Base-by-base conservation (phyloP, 2,329 filamentous ascomycete genomes). In the Aspergillus sp. region DNA sequence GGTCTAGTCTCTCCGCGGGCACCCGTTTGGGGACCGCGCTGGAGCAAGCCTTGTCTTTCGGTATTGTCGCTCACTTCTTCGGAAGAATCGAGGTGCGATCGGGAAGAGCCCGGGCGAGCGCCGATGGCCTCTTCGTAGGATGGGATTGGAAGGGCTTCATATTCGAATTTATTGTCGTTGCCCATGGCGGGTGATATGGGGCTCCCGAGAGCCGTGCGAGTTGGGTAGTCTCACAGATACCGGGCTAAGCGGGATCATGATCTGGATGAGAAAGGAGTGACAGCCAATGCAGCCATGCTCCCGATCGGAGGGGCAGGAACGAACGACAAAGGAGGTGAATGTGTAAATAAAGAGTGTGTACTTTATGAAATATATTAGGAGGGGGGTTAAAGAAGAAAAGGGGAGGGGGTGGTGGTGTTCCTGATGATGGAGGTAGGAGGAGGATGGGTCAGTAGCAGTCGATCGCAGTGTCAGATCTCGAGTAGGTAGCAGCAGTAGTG, bases 91-190 rank as follows among this genome's bases (percentile, higher is more conserved):
- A 81, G 78, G 52, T 75, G 68, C 30, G 77, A 78, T 63, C 78
- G 77, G 12, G 81, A 82, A 43, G 84, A 85, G 36, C 76, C 72
- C 19, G 83, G 81, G 55, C 83, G 80, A 38, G 85, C 86, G 17
- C 87, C 86, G 61, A 85, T 84, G 64, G 91, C 91, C 80, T 96
- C 91, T 76, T 94, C 91, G 77, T 95, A 95, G 48, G 88, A 87
- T 30, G 91, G 91, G 73, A 95, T 94, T 32, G 91, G 89, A 49
- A 89, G 82, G 64, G 83, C 78, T 70, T 86, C 84, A 75, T 88
- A 87, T 62, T 80, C 80, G 67, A 76, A 76, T 70, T 87, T 87
- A 74, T 85, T 80, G 74, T 84, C 83, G 69, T 68, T 72, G 63
- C 73, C 72, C 78, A 79, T 79, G 67, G 69, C 70, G 69, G 64